A percentile compares a stretch with the other conserved stretches of the same genome.
These are phyloP conservation scores for Trichoderma asperellum DNA, from an alignment of 2,329 filamentous ascomycete genomes.

Conservation along the genomic window DNA sequence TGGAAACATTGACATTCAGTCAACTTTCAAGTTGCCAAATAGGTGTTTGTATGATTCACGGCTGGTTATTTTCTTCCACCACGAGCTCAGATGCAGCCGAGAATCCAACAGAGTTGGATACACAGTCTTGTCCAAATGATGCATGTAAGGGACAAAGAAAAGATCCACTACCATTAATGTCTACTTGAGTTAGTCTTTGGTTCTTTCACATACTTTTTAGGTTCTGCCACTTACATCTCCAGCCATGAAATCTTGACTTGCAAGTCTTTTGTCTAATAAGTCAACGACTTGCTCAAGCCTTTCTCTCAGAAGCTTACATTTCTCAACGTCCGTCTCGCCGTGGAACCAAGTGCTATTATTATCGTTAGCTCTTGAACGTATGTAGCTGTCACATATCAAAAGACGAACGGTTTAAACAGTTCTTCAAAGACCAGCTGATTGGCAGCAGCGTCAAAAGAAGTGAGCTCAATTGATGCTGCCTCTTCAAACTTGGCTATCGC, in stretches of 20 bases:
- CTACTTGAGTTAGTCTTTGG: neutral
- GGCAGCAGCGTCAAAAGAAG: conserved; percentile 5
- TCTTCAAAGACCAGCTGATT: conserved; percentile 10
- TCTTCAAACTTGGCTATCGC: conserved; percentile 13
- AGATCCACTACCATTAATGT: neutral
- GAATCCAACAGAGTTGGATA: neutral
- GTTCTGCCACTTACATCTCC: conserved; percentile 6
- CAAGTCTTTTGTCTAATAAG: conserved; percentile 5
- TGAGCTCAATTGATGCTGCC: conserved; percentile 12
- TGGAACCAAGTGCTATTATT: neutral
- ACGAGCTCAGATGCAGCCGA: neutral
- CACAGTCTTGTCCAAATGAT: neutral
- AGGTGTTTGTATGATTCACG: neutral
- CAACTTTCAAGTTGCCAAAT: neutral
- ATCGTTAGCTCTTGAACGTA: neutral
- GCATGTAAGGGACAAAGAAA: conserved; percentile 14
- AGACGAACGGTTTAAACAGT: neutral
- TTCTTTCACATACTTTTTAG: neutral
- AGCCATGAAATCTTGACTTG: neutral
- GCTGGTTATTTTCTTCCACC: neutral
- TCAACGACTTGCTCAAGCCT: neutral
- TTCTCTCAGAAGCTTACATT: conserved; percentile 1
- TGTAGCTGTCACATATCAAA: neutral
- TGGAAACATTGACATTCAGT: neutral
- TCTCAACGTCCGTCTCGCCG: neutral